Conservation (phyloP, 2,329 filamentous ascomycete genomes). For the Trichoderma atrobrunneum region DNA sequence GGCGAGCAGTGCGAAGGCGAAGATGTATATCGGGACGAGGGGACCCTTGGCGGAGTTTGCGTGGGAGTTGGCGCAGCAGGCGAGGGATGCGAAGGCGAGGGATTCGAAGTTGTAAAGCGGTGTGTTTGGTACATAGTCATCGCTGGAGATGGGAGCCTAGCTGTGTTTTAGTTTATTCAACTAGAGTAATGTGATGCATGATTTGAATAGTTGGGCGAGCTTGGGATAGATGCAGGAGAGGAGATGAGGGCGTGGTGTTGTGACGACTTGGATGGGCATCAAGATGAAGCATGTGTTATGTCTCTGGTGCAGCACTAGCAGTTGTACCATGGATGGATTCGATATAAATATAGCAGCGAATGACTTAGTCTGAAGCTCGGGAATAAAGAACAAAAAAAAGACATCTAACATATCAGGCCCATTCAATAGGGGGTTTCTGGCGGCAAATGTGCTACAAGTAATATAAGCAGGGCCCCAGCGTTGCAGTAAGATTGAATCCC, state of each 20-base stretch:
- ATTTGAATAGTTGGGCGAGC: neutral
- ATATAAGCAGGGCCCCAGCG: neutral
- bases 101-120: slow-evolving; percentile 28
- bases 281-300: neutral
- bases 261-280: neutral
- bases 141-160: neutral
- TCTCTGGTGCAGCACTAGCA: neutral
- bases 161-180: neutral
- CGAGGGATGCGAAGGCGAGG: slow-evolving; percentile 25
- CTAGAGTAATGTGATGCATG: neutral
- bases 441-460: neutral
- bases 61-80: slow-evolving; percentile 66
- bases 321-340: neutral
- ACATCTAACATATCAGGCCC: neutral
- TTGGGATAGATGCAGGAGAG: neutral
- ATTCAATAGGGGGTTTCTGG: neutral
- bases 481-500: neutral
- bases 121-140: neutral
- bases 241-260: too few relatives aligned
- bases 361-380: neutral
- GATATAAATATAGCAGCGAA: neutral
- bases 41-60: slow-evolving; percentile 72
- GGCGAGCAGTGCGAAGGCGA: slow-evolving; percentile 82
- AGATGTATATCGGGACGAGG: slow-evolving; percentile 66
- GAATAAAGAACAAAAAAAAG: neutral